Conservation (phyloP, 2,329 filamentous ascomycete genomes). For the Escovopsis sp. region DNA sequence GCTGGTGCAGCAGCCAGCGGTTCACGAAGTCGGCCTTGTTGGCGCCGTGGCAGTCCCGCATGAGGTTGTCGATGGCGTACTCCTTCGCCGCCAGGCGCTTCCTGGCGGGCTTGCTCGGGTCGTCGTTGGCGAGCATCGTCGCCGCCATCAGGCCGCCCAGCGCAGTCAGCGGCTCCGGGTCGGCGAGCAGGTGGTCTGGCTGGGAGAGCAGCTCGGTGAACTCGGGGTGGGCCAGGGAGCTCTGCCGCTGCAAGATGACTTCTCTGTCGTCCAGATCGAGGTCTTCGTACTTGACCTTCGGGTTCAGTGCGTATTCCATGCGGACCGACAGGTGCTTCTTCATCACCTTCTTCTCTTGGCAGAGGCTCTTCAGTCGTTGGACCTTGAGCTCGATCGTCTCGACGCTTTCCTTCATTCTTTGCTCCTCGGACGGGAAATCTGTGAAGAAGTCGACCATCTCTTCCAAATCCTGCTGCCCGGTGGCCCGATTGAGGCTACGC, state of each 20-base stretch:
- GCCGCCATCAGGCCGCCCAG: constrained; percentile 26
- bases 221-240: constrained; percentile 22
- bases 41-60: constrained; percentile 20
- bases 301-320: constrained; percentile 26
- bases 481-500: constrained; percentile 17
- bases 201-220: constrained; percentile 35
- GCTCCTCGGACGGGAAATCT: constrained; percentile 25
- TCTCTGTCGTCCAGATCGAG: constrained; percentile 23
- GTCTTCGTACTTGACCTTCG: constrained; percentile 23
- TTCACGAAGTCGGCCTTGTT: constrained; percentile 31
- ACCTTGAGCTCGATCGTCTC: constrained; percentile 20
- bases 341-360: constrained; percentile 27
- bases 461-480: constrained; percentile 15
- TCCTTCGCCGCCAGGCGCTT: constrained; percentile 32
- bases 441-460: constrained; percentile 30
- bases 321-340: constrained; percentile 25
- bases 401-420: constrained; percentile 19
- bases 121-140: constrained; percentile 20
- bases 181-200: constrained; percentile 28
- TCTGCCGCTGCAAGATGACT: constrained; percentile 10
- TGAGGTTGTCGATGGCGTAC: constrained; percentile 29
- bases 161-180: constrained; percentile 24
- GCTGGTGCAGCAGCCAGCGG: constrained; percentile 37
- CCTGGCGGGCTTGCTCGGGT: constrained; percentile 19
- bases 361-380: constrained; percentile 21